These are phyloP conservation scores for Dryadomyces quercus-mongolicae DNA, from an alignment of 2,329 filamentous ascomycete species.

Conservation along the genomic window DNA sequence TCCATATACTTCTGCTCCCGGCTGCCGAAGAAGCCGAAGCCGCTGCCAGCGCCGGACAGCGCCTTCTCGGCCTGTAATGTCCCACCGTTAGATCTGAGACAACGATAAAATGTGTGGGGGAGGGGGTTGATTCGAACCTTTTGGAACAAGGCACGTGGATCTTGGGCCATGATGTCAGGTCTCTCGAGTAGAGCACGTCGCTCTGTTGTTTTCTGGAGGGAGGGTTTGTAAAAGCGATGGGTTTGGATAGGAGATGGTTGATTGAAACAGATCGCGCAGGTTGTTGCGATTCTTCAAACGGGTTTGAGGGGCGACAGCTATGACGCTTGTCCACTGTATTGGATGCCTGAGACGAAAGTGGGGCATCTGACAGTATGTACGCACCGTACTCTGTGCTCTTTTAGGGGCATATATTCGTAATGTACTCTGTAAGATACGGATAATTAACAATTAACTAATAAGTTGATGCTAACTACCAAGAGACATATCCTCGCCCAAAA, in stretches of 20 bases:
- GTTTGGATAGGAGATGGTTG: not conserved
- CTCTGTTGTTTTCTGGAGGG: not conserved
- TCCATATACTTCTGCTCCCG: conserved; percentile 80
- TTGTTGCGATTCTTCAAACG: not conserved
- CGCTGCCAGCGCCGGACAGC: conserved; percentile 58
- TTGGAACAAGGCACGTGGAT: conserved; percentile 66
- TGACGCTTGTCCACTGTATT: not conserved
- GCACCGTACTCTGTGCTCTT: not conserved
- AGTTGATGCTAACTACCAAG: too few relatives aligned
- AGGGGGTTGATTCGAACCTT: conserved; percentile 40
- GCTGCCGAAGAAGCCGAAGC: conserved; percentile 84
- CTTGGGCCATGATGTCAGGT: conserved; percentile 27
- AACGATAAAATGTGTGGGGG: not conserved
- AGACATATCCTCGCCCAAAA: too few relatives aligned
- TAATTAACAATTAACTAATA: too few relatives aligned
- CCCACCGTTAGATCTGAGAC: conserved; percentile 10
- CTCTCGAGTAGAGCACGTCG: too few relatives aligned
- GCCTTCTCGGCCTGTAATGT: conserved; percentile 69
- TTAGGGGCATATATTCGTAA: too few relatives aligned
- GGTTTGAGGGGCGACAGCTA: conserved; percentile 1
- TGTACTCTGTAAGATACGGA: too few relatives aligned
- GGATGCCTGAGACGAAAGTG: not conserved
- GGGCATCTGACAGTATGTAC: not conserved
- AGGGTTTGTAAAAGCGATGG: not conserved
- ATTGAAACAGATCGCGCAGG: not conserved